Percentiles rank a stretch among this genome's conserved stretches.
Evolutionary conservation across 768 basidiomycete genomes (phyloP).

Genomic region (Pleurotus salmoneostramineus): DNA sequence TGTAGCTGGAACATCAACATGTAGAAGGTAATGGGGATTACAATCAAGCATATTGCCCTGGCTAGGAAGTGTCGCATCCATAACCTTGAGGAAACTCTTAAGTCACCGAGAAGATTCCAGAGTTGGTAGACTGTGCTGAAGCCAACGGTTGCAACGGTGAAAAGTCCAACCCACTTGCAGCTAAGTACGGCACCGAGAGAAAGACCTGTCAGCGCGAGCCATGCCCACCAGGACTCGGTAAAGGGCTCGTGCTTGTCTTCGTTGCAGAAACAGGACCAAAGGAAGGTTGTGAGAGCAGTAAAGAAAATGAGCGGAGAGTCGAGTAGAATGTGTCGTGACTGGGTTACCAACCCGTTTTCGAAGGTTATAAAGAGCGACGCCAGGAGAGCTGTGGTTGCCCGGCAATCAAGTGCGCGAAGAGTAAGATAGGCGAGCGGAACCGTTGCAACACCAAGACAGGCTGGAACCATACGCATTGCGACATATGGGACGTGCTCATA

Average conservation of each 20-base stretch:
- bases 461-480: conserved; percentile 96
- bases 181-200: conserved; percentile 89
- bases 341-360: conserved; percentile 94
- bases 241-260: conserved; percentile 86
- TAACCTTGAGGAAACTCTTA: conserved; percentile 67
- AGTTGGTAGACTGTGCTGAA: conserved; percentile 80
- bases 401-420: conserved; percentile 87
- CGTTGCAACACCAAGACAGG: conserved; percentile 82
- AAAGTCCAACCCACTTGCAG: conserved; percentile 98
- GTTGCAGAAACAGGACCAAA: conserved; percentile 89
- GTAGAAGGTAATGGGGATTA: conserved; percentile 83
- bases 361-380: conserved; percentile 91
- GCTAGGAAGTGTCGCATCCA: conserved; percentile 87
- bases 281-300: conserved; percentile 82
- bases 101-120: conserved; percentile 87
- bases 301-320: conserved; percentile 99
- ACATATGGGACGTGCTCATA: conserved; percentile 92
- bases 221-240: conserved; percentile 86
- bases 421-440: conserved; percentile 92
- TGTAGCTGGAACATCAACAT: conserved; percentile 97
- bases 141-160: conserved; percentile 95
- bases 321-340: conserved; percentile 94
- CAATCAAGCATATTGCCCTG: conserved; percentile 85
- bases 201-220: conserved; percentile 84
- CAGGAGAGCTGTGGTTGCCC: conserved; percentile 88